phyloP scores from a whole-genome alignment of 2,329 filamentous ascomycete species.

The Colletotrichum sp. region DNA sequence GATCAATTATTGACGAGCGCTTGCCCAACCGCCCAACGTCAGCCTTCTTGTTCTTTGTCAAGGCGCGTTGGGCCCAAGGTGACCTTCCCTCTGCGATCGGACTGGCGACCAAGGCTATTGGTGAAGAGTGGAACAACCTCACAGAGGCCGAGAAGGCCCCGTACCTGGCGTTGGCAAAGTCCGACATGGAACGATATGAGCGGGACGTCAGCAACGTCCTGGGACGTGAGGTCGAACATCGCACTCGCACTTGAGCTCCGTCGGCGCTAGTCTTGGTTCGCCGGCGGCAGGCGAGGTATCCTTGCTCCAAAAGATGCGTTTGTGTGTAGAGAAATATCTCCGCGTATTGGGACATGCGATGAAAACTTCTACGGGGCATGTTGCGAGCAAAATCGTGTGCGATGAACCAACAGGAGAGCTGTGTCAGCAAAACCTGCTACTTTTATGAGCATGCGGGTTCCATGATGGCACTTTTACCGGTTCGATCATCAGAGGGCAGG shows the following conservation, averaged over 20 bases:
- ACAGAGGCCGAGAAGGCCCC: slow-evolving; percentile 44
- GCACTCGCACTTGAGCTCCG: neutral
- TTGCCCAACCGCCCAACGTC: slow-evolving; percentile 42
- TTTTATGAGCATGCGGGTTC: neutral
- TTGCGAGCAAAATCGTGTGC: neutral
- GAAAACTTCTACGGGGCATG: neutral
- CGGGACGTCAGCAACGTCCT: slow-evolving; percentile 30
- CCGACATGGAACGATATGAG: slow-evolving; percentile 32
- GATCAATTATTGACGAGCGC: slow-evolving; percentile 50
- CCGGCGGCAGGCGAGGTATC: neutral
- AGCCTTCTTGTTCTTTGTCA: slow-evolving; percentile 41
- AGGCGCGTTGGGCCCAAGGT: slow-evolving; percentile 39
- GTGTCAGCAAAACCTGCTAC: neutral
- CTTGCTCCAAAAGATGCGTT: neutral
- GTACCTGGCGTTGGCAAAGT: slow-evolving; percentile 37
- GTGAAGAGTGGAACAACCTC: slow-evolving; percentile 48
- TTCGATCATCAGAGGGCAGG: neutral
- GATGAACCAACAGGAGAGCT: neutral
- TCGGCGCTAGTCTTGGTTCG: neutral
- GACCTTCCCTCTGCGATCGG: slow-evolving; percentile 15
- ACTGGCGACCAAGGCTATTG: slow-evolving; percentile 29
- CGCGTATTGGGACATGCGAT: neutral
- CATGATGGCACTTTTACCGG: neutral
- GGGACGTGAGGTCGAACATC: slow-evolving; percentile 4
- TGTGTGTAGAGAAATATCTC: neutral